These are phyloP conservation scores for Globisporangium barbulae DNA, from an alignment of 352 stramenopile species.

Conservation along the genomic window DNA sequence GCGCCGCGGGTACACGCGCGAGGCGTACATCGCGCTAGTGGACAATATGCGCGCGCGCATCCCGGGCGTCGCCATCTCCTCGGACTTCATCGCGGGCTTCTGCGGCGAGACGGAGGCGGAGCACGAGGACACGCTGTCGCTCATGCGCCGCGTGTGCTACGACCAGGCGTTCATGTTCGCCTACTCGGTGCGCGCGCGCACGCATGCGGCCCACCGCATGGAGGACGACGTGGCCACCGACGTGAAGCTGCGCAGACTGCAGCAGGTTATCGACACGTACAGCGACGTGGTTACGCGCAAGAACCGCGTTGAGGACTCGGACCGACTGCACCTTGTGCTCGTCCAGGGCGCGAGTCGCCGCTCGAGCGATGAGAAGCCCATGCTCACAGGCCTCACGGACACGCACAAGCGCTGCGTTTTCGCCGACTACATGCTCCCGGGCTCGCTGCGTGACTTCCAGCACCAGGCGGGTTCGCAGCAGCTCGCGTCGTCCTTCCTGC, in stretches of 20 bases:
- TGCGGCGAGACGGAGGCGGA: conserved; percentile 98
- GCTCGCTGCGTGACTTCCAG: conserved; percentile 44
- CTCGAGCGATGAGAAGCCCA: conserved; percentile 63
- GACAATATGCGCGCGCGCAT: conserved; percentile 87
- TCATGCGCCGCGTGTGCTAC: conserved; percentile 87
- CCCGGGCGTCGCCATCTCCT: conserved; percentile 87
- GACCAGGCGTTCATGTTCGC: conserved; percentile 99
- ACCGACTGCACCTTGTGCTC: conserved; percentile 93
- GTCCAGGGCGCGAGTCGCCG: conserved; percentile 92
- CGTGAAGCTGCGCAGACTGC: conserved; percentile 94
- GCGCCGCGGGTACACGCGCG: conserved; percentile 95
- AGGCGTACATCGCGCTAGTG: conserved; percentile 97
- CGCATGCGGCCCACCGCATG: conserved; percentile 94
- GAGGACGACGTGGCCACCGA: conserved; percentile 94
- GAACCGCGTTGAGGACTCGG: conserved; percentile 90
- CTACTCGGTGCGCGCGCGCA: conserved; percentile 96
- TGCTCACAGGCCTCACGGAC: conserved; percentile 85
- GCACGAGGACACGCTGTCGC: conserved; percentile 91
- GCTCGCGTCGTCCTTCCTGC: conserved; percentile 40
- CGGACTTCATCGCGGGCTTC: conserved; percentile 98
- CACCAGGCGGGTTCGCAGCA: conserved; percentile 26
- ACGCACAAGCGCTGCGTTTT: conserved; percentile 91
- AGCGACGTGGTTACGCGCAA: conserved; percentile 88
- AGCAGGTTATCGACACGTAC: conserved; percentile 96
- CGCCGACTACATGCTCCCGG: conserved; percentile 47